Conservation (phyloP, 2,329 filamentous ascomycete species). For the Dactylonectria macrodidyma region DNA sequence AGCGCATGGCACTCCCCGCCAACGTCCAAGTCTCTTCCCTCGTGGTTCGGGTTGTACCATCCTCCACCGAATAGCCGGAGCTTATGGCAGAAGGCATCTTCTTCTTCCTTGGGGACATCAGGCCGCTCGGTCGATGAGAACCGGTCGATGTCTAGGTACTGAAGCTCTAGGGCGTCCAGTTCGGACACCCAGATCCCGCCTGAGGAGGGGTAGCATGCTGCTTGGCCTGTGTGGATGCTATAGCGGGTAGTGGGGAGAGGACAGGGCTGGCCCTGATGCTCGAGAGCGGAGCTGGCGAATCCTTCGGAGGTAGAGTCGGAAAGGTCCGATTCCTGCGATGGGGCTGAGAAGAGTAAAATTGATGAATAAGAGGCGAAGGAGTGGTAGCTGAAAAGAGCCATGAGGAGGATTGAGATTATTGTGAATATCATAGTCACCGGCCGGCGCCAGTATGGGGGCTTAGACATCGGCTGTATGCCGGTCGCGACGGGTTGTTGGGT, state of each 20-base stretch:
- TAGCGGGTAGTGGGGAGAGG: slow-evolving; percentile 25
- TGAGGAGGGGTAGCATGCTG: slow-evolving; percentile 26
- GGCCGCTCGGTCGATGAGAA: slow-evolving; percentile 26
- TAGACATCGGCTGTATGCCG: no score
- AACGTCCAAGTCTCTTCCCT: slow-evolving; percentile 19
- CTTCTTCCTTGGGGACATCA: slow-evolving; percentile 22
- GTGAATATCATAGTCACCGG: no score
- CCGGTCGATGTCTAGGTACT: slow-evolving; percentile 26
- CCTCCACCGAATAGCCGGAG: slow-evolving; percentile 22
- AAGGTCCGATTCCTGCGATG: slow-evolving; percentile 17
- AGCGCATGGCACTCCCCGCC: slow-evolving; percentile 21
- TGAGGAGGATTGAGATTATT: slow-evolving; percentile 4
- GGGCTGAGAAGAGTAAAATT: slow-evolving; percentile 14
- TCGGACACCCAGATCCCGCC: slow-evolving; percentile 27
- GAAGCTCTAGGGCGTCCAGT: slow-evolving; percentile 25
- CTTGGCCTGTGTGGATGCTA: slow-evolving; percentile 23
- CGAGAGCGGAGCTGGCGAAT: slow-evolving; percentile 12
- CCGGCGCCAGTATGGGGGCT: no score
- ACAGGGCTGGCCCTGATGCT: slow-evolving; percentile 20
- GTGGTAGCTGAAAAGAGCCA: slow-evolving; percentile 16
- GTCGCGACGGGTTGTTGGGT: no score
- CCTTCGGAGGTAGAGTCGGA: slow-evolving; percentile 12
- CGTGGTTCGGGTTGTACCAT: slow-evolving; percentile 24
- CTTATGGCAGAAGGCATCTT: slow-evolving; percentile 26
- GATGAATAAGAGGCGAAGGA: slow-evolving; percentile 13